Conservation (phyloP, 2,329 filamentous ascomycete species). For the Beauveria sp. region DNA sequence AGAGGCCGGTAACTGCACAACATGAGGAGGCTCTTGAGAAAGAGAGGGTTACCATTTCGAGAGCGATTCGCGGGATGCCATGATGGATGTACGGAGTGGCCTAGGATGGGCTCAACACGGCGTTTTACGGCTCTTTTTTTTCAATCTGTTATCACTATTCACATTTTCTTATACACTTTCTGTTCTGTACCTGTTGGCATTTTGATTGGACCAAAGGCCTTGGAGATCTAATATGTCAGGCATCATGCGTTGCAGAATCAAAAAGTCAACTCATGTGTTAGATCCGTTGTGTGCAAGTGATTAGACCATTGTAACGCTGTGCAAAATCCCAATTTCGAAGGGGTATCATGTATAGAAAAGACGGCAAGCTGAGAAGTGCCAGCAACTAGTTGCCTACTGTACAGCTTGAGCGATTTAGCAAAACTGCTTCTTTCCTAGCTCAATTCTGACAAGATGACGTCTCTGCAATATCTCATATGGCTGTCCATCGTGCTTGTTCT, state of each 20-base stretch:
- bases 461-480: not conserved
- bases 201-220: not conserved
- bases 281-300: not conserved
- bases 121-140: slow-evolving; percentile 15
- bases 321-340: slow-evolving; percentile 6
- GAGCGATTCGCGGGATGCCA: not conserved
- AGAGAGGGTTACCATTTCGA: not conserved
- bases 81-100: slow-evolving; percentile 5
- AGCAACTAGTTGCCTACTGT: not conserved
- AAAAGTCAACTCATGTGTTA: not conserved
- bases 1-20: slow-evolving; percentile 18
- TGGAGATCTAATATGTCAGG: not conserved
- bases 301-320: not conserved
- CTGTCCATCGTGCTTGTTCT: not conserved
- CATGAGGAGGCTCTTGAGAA: slow-evolving; percentile 6
- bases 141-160: slow-evolving; percentile 11
- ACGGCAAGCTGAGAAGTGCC: not conserved
- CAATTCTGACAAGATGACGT: not conserved
- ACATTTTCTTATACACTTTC: not conserved
- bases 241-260: not conserved
- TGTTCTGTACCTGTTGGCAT: not conserved
- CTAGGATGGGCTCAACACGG: slow-evolving; percentile 9
- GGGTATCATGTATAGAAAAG: slow-evolving; percentile 7
- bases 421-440: not conserved
- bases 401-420: not conserved